phyloP scores from a whole-genome alignment of 2,329 filamentous ascomycete genomes.

The Colletotrichum lentis region DNA sequence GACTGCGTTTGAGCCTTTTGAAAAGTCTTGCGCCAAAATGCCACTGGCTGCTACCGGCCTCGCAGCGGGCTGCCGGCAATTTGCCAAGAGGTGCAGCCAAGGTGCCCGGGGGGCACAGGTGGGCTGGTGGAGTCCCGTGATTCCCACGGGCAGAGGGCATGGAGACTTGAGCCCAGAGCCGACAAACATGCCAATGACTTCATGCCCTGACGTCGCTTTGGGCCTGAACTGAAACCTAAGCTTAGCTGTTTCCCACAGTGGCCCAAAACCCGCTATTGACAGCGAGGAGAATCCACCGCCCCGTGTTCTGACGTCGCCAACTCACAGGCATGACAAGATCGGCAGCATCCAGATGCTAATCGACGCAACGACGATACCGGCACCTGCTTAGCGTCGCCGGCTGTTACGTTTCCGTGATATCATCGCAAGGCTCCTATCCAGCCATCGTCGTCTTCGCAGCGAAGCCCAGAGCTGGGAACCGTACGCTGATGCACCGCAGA shows the following conservation, averaged over 20 bases:
- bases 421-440: too few species aligned
- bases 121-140: not conserved
- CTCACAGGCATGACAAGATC: not conserved
- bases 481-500: too few species aligned
- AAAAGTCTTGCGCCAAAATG: too few species aligned
- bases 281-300: not conserved
- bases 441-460: too few species aligned
- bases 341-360: not conserved
- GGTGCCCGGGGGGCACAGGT: conserved; percentile 23
- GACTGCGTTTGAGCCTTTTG: too few species aligned
- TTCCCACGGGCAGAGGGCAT: not conserved
- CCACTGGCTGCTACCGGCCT: conserved; percentile 9
- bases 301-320: conserved; percentile 1
- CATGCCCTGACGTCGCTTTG: not conserved
- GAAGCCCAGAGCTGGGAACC: too few species aligned
- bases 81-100: conserved; percentile 23
- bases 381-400: not conserved
- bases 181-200: not conserved
- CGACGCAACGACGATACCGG: too few species aligned
- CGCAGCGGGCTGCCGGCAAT: conserved; percentile 24
- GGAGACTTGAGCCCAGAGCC: not conserved
- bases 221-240: not conserved
- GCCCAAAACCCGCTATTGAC: not conserved
- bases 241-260: not conserved
- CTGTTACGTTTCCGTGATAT: too few species aligned